Percentiles rank a stretch among this genome's conserved stretches.
phyloP scores from a whole-genome alignment of 148 eudicot genomes.

The Rhododendron kiyosumense region DNA sequence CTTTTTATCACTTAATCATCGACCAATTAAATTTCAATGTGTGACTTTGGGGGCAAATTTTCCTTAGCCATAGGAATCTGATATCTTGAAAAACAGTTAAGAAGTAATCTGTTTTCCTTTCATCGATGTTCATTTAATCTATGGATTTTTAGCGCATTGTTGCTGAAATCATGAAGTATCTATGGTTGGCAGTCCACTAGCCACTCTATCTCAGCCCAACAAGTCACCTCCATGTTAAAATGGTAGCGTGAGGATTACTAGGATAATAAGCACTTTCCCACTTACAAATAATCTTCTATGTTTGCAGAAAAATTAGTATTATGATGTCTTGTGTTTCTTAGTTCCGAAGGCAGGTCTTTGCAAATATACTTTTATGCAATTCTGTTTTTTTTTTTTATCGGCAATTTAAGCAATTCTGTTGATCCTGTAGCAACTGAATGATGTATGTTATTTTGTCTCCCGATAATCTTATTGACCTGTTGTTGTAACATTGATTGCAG shows the following conservation, averaged over 20 bases:
- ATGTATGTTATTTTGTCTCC: not conserved
- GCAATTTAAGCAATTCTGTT: not conserved
- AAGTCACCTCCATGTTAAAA: not conserved
- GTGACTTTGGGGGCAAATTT: not conserved
- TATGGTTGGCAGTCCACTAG: not conserved
- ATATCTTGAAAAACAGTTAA: not conserved
- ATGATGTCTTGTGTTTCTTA: not conserved
- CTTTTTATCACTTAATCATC: not conserved
- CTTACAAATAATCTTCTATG: not conserved
- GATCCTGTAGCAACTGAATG: not conserved
- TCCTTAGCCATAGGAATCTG: not conserved
- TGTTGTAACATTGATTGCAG: constrained; percentile 34
- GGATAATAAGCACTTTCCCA: not conserved
- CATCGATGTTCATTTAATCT: not conserved
- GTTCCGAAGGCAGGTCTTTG: not conserved
- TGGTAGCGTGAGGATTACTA: not conserved
- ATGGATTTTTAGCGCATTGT: not conserved
- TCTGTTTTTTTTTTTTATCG: not conserved
- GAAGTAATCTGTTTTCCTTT: not conserved
- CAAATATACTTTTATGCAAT: not conserved
- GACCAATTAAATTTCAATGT: not conserved
- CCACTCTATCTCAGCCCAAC: not conserved
- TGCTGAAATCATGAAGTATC: not conserved
- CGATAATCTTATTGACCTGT: not conserved
- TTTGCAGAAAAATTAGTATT: not conserved